Base-by-base conservation (phyloP, 345 rosid genomes). In the Arabidopsis suecica region DNA sequence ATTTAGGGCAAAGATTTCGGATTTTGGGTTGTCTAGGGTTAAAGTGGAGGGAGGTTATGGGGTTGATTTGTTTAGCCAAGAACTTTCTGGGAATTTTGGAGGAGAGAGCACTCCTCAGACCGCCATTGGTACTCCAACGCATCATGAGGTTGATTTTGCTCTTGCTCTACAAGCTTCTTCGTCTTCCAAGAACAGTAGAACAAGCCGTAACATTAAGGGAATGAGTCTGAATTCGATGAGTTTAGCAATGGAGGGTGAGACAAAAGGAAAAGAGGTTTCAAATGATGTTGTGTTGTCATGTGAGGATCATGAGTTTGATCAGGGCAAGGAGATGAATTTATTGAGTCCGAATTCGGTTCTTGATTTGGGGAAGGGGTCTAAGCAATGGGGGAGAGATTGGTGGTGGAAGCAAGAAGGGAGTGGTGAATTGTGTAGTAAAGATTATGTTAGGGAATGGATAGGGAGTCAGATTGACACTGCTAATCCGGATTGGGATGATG, bases 331-430 rank as follows among this genome's bases (percentile, higher is more conserved):
- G 72, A 80, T 91, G 84, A 85, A 73, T 54, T 77, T 16, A 16
- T 16, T 79, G 73, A 81, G 74, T 48, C 73, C 83, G 25, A 82
- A 78, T 20, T 71, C 71, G 59, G 83, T 68, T 80, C 82, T 65
- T 65, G 87, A 85, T 74, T 77, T 85, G 37, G 82, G 82, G 13
- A 68, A 75, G 0, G 79, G 82, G 16, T 61, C 82, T 0, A 89
- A 90, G 56, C 97, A 92, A 68, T 93, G 99, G 99, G 97, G 99
- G 4, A 90, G 92, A 75, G 99, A 95, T 76, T 95, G 99, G 99
- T 95, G 99, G 99, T 92, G 98, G 97, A 93, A 88, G 78, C 98
- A 92, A 77, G 97, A 90, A 49, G 96, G 93, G 32, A 93, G 93
- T 79, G 96, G 91, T 50, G 99, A 95, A 70, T 70, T 93, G 72